Evolutionary conservation across 1,284 basidiomycete genomes (phyloP), one percentile per base, ranked within the genome.

Genomic region (Austroboletus novae-zelandiae): DNA sequence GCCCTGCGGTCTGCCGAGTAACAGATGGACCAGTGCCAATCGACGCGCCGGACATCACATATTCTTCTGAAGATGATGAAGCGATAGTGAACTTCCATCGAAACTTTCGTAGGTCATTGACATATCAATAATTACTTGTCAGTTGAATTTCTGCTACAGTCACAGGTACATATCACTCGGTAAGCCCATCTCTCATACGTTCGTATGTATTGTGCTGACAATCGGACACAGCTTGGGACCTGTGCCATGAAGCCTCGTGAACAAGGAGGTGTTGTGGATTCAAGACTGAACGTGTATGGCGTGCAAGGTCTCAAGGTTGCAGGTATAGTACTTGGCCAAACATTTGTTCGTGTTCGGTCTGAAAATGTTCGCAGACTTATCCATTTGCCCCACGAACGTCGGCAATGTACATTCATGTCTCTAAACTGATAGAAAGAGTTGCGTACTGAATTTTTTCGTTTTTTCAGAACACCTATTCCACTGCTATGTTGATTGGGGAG

Each of bases 41-140:
- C 2, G 59, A 71, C 20, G 70, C 74, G 0, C 73, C 78, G 0
- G 71, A 79, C 40, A 73, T 84, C n/a, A 57, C 67, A 13, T 88
- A 87, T 63, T 71, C 78, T 0, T 58, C 57, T 0, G 80, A 80
- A 41, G 86, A 89, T 56, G 74, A 88, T 36, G 67, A 73, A 48
- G 75, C 71, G 3, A 77, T 74, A 55, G 79, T 23, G 20, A 23
- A 5, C 20, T 23, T 23, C 20, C 20, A 23, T 23, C 20, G 20
- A 23, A 23, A 23, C 20, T 23, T 5, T 23, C 20, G 20, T 23
- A 23, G 20, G 20, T 23, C 20, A 23, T 23, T 5, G 2, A 23
- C 5, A 23, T 23, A 5, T 23, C 20, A 5, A 5, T 23, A 23
- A 23, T 23, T 23, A 23, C 20, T 23, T 23, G 20, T 23, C 20